Conservation (phyloP, 1,139 yeast species). For the Taphrina pruni region DNA sequence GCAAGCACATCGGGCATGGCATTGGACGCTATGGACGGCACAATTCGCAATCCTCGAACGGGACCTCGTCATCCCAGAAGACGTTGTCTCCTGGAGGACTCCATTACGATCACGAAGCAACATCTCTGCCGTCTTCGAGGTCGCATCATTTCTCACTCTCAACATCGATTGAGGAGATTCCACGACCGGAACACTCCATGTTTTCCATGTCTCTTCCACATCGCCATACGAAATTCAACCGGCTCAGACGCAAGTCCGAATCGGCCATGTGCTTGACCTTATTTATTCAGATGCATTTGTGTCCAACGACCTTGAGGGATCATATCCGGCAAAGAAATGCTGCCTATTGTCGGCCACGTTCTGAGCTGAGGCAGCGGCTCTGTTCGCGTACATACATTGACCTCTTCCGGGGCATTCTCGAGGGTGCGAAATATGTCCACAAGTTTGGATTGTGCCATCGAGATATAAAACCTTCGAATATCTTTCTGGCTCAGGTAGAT, state of each 20-base stretch:
- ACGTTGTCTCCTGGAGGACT: neutral
- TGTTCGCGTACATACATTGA: conserved; percentile 20
- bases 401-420: conserved; percentile 80
- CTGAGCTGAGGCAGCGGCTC: conserved; percentile 2
- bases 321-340: conserved; percentile 32
- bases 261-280: conserved; percentile 47
- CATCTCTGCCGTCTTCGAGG: conserved; percentile 25
- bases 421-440: conserved; percentile 89
- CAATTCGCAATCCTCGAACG: conserved; percentile 4
- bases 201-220: conserved; percentile 30
- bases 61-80: conserved; percentile 5
- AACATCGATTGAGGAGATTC: conserved; percentile 18
- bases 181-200: conserved; percentile 8
- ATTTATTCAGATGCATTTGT: conserved; percentile 76
- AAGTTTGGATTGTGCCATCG: conserved; percentile 93
- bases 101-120: conserved; percentile 15
- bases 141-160: neutral
- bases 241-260: conserved; percentile 21
- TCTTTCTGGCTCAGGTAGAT: conserved; percentile 86
- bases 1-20: neutral
- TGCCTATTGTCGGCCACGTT: conserved; percentile 10
- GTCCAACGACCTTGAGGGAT: conserved; percentile 37
- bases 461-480: conserved; percentile 92
- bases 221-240: conserved; percentile 21
- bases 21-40: neutral